Percentiles rank a stretch among this genome's conserved stretches.
Conservation (phyloP, 805 yeast genomes). For the Starmerella scarabaei region DNA sequence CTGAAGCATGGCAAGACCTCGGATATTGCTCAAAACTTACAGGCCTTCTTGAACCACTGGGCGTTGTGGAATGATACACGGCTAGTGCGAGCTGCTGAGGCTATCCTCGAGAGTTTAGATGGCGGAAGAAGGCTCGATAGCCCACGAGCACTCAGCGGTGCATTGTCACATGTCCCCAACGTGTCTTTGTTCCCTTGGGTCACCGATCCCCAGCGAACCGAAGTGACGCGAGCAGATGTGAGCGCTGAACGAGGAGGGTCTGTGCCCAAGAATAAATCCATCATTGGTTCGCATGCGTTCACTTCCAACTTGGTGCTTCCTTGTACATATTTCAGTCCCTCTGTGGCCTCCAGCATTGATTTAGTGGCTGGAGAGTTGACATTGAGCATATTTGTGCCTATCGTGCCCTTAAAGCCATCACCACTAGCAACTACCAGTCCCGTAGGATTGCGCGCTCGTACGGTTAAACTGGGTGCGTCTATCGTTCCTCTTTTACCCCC, state of each 20-base stretch:
- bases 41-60: constrained; percentile 14
- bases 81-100: constrained; percentile 12
- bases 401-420: not conserved
- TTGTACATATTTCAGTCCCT: constrained; percentile 2
- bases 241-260: not conserved
- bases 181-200: constrained; percentile 12
- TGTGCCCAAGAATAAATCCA: not conserved
- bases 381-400: constrained; percentile 9
- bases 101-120: constrained; percentile 10
- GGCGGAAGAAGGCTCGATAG: constrained; percentile 7
- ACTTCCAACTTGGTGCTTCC: constrained; percentile 6
- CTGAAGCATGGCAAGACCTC: constrained; percentile 1
- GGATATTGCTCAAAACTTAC: constrained; percentile 3
- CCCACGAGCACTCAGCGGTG: constrained; percentile 10
- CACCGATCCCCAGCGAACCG: not conserved
- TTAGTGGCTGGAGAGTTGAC: not conserved
- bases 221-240: not conserved
- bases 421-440: constrained; percentile 1
- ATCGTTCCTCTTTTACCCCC: constrained; percentile 1
- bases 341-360: constrained; percentile 7
- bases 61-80: constrained; percentile 16
- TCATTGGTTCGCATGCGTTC: not conserved
- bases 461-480: not conserved
- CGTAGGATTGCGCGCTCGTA: constrained; percentile 3
- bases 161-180: not conserved